A percentile compares a stretch with the other conserved stretches of the same genome.
phyloP scores from a whole-genome alignment of 768 basidiomycete species.

The Tylopilus subfusipes region DNA sequence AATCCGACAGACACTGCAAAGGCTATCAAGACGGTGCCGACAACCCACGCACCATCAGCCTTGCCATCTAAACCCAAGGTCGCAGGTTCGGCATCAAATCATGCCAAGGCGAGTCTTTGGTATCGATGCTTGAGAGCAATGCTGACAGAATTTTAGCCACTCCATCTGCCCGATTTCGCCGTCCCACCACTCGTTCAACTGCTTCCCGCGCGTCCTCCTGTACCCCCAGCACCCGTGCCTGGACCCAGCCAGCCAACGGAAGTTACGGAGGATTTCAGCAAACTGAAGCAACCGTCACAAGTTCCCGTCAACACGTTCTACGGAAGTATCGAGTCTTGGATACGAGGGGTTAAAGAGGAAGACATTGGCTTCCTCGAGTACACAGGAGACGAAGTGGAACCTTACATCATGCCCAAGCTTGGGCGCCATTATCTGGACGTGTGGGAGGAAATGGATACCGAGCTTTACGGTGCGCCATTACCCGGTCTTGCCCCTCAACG shows the following conservation, averaged over 20 bases:
- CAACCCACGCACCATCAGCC: constrained; percentile 37
- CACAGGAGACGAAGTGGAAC: constrained; percentile 86
- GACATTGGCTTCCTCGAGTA: constrained; percentile 92
- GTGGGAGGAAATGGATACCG: constrained; percentile 90
- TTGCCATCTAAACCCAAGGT: constrained; percentile 57
- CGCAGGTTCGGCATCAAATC: constrained; percentile 39
- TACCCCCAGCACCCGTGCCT: constrained; percentile 61
- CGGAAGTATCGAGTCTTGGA: constrained; percentile 83
- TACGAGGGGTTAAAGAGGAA: constrained; percentile 88
- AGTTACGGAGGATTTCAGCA: constrained; percentile 87
- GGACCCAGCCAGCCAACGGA: constrained; percentile 82
- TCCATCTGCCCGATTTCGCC: constrained; percentile 56
- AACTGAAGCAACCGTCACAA: constrained; percentile 73
- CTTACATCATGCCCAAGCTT: constrained; percentile 81
- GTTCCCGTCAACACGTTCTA: constrained; percentile 76
- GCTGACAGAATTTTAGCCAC: constrained; percentile 23
- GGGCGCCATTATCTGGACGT: constrained; percentile 83
- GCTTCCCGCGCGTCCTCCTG: constrained; percentile 58
- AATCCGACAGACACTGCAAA: constrained; percentile 44
- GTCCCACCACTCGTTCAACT: constrained; percentile 49
- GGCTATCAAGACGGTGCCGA: constrained; percentile 58
- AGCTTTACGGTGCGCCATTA: constrained; percentile 41
- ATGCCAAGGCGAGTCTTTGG: constrained; percentile 46
- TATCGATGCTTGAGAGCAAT: neutral
- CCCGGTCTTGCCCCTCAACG: constrained; percentile 40